Conservation (phyloP, 257 asterid genomes). For the Solanum peruvianum region DNA sequence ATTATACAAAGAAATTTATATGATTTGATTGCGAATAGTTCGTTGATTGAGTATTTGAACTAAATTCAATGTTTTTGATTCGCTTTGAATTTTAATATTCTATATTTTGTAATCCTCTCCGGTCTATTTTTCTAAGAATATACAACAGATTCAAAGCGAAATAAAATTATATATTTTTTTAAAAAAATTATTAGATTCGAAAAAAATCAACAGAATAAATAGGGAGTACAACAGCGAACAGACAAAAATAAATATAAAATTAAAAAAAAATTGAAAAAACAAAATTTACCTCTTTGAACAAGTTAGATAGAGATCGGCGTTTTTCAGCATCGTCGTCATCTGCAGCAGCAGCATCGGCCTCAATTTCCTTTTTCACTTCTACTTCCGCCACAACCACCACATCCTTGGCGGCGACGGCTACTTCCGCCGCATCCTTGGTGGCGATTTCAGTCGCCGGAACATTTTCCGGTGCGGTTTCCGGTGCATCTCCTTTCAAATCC, state of each 20-base stretch:
- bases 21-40: background rate
- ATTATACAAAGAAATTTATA: background rate
- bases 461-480: conserved; percentile 8
- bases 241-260: background rate
- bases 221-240: background rate
- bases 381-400: conserved; percentile 3
- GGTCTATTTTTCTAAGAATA: background rate
- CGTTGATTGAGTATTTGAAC: background rate
- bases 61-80: no score
- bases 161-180: background rate
- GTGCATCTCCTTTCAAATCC: conserved; percentile 22
- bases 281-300: conserved; percentile 32
- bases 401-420: background rate
- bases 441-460: background rate
- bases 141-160: background rate
- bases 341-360: background rate
- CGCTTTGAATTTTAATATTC: background rate
- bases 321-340: conserved; percentile 12
- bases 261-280: background rate
- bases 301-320: conserved; percentile 34
- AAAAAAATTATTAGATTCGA: no score
- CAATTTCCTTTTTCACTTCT: background rate
- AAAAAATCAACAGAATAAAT: background rate
- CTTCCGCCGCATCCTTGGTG: background rate
- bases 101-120: background rate